Conservation (phyloP, 2,329 filamentous ascomycete genomes). For the Exutisphaerella laricina region DNA sequence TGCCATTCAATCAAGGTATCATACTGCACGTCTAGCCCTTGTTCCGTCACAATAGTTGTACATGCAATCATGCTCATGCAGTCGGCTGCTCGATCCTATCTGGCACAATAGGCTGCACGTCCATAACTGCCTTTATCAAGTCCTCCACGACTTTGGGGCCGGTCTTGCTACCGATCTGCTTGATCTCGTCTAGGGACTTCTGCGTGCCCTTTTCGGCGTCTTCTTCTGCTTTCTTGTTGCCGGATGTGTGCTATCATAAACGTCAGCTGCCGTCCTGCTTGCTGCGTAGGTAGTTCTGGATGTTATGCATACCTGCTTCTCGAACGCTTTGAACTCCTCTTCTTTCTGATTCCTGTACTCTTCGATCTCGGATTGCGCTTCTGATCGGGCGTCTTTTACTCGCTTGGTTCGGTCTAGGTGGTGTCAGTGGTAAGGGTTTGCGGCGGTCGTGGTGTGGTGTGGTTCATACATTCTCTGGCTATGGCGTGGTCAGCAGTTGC, state of each 20-base stretch:
- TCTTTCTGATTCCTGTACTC: conserved; percentile 88
- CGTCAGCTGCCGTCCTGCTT: no score
- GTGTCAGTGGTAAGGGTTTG: conserved; percentile 25
- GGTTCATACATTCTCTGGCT: conserved; percentile 78
- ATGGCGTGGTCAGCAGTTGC: conserved; percentile 46
- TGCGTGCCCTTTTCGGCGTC: conserved; percentile 77
- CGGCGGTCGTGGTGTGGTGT: conserved; percentile 10
- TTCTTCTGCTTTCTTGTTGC: conserved; percentile 69
- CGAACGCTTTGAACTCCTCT: conserved; percentile 89
- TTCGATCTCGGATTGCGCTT: conserved; percentile 97
- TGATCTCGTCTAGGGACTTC: conserved; percentile 73
- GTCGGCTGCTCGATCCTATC: conserved; percentile 35
- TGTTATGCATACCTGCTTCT: conserved; percentile 64
- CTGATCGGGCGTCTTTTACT: conserved; percentile 90
- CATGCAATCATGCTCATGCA: conserved; percentile 13
- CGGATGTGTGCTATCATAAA: conserved; percentile 83
- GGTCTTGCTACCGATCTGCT: conserved; percentile 70
- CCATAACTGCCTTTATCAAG: conserved; percentile 76
- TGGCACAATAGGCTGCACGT: conserved; percentile 68
- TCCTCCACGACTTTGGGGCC: conserved; percentile 76
- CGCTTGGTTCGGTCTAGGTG: conserved; percentile 81
- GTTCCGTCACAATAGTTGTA: background rate
- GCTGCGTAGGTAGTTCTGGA: no score
- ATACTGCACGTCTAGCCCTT: no score
- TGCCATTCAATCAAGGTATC: no score